Base-by-base conservation (phyloP, 352 stramenopile species). In the Phytopythium montanum region DNA sequence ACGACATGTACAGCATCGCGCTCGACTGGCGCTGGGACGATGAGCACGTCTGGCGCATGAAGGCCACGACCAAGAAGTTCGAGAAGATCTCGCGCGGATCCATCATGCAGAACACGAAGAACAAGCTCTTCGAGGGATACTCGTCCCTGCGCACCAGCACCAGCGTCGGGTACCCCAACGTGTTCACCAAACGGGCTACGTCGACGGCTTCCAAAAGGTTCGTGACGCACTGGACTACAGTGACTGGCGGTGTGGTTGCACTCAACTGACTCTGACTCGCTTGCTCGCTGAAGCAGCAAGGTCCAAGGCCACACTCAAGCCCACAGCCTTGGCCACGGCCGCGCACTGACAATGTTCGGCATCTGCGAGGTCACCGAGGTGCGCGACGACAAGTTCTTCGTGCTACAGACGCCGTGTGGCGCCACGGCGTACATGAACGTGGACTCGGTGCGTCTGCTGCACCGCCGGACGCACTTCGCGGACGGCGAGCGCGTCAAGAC, bases 61-160 rank as follows among this genome's bases (percentile, higher is more conserved):
- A 92, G 61, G 85, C 85, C 19, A 93, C 82, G n/a, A 92, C 82
- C 50, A 94, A 94, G 65, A 94, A 92, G 76, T 94, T 94, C 54
- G 84, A 94, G 42, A 92, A 90, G 72, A 79, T 94, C 50, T 48
- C 69, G 46, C 66, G 73, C n/a, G 69, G 73, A 29, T 89, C 74
- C 33, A 75, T 91, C 48, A 88, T 91, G 44, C 78, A 91, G 60
- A 87, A 85, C 68, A 91, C 79, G 29, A 94, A 92, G 68, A 92
- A 89, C 64, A 74, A 66, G 39, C 66, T 92, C 29, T 90, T 92
- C 44, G 79, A 90, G 60, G 80, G 83, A 25, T 89, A 90, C 75
- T 90, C 80, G 61, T 86, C 79, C 18, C 69, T 92, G 54, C 72
- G 79, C 38, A 73, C 79, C 38, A 92, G 79, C 57, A 75, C 74